Evolutionary conservation across 192 early-diverging fungal genomes (phyloP).

Genomic region (Umbelopsis ramanniana): DNA sequence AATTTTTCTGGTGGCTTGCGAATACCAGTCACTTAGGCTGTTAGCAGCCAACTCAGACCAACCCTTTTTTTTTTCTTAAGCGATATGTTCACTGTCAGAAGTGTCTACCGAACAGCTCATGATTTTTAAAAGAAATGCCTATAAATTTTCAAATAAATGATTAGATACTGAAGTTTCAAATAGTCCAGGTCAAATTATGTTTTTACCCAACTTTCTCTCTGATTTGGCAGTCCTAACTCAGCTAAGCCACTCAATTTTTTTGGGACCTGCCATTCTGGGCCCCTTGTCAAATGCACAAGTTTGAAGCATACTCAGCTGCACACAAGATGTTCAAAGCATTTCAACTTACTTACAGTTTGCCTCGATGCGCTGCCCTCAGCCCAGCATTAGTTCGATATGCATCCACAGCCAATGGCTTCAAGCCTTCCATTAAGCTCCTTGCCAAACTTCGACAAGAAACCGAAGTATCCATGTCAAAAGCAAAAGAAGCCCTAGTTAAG

Average conservation of each 20-base stretch:
- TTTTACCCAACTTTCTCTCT: too few species aligned
- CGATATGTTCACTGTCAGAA: too few species aligned
- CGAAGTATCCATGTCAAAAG: slow-evolving; percentile 79
- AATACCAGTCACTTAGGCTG: background rate
- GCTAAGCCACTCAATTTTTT: slow-evolving; percentile 1
- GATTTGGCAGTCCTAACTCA: too few species aligned
- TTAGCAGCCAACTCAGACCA: background rate
- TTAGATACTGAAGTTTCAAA: too few species aligned
- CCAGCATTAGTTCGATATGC: slow-evolving; percentile 7
- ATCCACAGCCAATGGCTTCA: slow-evolving; percentile 28
- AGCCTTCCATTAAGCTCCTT: slow-evolving; percentile 61
- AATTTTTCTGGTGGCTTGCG: slow-evolving; percentile 6
- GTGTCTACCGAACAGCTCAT: too few species aligned
- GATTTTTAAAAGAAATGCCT: too few species aligned
- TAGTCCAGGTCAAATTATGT: too few species aligned
- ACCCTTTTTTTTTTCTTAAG: background rate
- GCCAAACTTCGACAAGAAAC: slow-evolving; percentile 80
- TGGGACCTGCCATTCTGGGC: background rate
- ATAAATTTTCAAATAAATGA: too few species aligned
- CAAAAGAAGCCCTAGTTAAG: slow-evolving; percentile 81
- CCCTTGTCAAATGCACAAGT: background rate
- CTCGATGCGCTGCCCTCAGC: background rate
- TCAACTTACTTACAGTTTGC: background rate
- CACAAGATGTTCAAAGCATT: slow-evolving; percentile 9
- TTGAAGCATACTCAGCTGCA: background rate